Percentiles rank a stretch among this genome's conserved stretches.
Conservation (phyloP, 1,139 yeast genomes). For the Yamadazyma aaseri region DNA sequence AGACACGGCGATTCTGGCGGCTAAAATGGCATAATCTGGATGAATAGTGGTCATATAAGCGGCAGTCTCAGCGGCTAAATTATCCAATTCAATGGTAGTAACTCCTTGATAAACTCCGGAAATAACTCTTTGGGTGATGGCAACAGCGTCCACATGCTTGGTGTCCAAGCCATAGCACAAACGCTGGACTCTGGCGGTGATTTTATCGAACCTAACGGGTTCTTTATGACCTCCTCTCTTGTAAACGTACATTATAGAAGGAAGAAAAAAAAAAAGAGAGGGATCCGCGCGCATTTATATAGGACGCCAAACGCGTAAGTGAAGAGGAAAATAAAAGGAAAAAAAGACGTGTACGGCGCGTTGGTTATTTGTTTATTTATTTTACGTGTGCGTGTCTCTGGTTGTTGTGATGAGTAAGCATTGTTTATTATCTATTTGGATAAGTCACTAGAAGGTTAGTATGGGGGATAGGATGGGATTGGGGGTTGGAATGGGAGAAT, state of each 20-base stretch:
- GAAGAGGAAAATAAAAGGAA: too few species aligned
- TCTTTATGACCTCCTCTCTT: constrained; percentile 80
- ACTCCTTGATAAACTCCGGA: constrained; percentile 96
- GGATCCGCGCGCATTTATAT: constrained; percentile 8
- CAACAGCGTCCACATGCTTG: constrained; percentile 81
- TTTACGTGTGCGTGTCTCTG: background rate
- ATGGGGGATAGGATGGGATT: background rate
- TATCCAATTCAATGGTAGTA: constrained; percentile 87
- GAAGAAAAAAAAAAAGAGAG: constrained; percentile 3
- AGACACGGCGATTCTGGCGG: constrained; percentile 92
- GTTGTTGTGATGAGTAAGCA: background rate
- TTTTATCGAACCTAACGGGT: constrained; percentile 76
- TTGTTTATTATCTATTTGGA: background rate
- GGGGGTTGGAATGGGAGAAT: background rate
- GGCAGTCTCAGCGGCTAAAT: constrained; percentile 95
- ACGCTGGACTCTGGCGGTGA: constrained; percentile 51
- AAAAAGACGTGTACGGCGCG: too few species aligned
- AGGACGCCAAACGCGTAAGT: background rate
- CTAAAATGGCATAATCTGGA: constrained; percentile 92
- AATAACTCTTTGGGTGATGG: constrained; percentile 84
- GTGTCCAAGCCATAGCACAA: constrained; percentile 82
- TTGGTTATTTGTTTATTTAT: background rate
- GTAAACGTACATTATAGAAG: constrained; percentile 44
- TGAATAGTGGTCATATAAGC: constrained; percentile 96
- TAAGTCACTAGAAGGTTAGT: constrained; percentile 3